Conservation (phyloP, 257 asterid species). For the Nyctanthes arbortristis region DNA sequence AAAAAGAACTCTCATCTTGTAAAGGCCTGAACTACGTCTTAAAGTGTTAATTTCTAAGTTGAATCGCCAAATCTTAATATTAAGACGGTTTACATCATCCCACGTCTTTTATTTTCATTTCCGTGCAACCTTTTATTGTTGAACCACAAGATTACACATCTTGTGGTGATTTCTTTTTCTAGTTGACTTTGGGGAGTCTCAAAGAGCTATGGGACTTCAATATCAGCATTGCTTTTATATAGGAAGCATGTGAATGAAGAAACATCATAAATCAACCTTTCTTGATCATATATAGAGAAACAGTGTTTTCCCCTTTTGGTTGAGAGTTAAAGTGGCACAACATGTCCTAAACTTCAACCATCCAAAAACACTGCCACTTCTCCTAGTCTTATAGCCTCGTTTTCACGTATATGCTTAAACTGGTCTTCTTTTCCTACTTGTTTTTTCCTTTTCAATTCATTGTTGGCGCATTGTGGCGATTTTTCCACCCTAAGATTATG, state of each 20-base stretch:
- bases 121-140: neutral
- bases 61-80: too few species aligned
- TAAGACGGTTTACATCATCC: too few species aligned
- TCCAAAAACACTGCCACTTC: neutral
- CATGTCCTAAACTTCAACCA: neutral
- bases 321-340: neutral
- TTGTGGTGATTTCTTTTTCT: neutral
- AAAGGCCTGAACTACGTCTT: too few species aligned
- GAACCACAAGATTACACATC: neutral
- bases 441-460: neutral
- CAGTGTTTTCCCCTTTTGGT: neutral
- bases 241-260: neutral
- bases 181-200: neutral
- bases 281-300: neutral
- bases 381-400: neutral
- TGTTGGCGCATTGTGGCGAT: neutral
- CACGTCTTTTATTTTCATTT: neutral
- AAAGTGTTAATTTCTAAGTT: too few species aligned
- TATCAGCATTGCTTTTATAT: constrained; percentile 1
- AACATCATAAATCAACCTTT: neutral
- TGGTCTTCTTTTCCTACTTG: neutral
- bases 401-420: neutral
- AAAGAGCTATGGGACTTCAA: neutral
- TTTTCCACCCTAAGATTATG: neutral
- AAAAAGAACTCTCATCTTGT: too few species aligned